phyloP scores from a whole-genome alignment of 2,329 filamentous ascomycete species.

The Seiridium cupressi region DNA sequence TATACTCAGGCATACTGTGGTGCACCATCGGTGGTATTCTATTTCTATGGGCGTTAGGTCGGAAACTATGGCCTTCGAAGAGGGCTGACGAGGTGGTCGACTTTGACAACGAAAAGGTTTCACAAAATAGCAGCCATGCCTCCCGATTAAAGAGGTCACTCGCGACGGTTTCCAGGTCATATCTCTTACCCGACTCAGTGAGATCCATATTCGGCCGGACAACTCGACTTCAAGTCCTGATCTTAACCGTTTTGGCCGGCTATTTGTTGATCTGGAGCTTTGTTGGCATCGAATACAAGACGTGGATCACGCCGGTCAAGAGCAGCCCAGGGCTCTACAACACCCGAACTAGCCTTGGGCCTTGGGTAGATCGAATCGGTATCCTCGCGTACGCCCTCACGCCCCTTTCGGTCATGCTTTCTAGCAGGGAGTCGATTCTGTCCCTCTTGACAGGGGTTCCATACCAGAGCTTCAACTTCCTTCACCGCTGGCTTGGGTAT shows the following conservation, averaged over 20 bases:
- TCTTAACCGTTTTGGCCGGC: constrained; percentile 53
- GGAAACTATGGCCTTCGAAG: constrained; percentile 22
- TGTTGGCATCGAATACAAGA: constrained; percentile 65
- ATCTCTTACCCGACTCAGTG: constrained; percentile 60
- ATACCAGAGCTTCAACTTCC: constrained; percentile 75
- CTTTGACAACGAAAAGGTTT: constrained; percentile 15
- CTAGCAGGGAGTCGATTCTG: constrained; percentile 68
- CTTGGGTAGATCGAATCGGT: constrained; percentile 68
- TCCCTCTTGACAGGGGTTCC: constrained; percentile 70
- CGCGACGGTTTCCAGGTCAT: constrained; percentile 40
- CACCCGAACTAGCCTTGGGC: constrained; percentile 63
- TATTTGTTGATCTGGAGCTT: constrained; percentile 71
- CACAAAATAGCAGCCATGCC: constrained; percentile 10
- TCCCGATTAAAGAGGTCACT: constrained; percentile 34
- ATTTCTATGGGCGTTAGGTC: constrained; percentile 38
- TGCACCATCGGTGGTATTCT: constrained; percentile 41
- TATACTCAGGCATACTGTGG: constrained; percentile 52
- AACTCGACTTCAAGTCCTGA: constrained; percentile 64
- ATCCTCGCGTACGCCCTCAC: constrained; percentile 72
- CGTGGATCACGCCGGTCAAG: constrained; percentile 69
- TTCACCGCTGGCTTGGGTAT: constrained; percentile 74
- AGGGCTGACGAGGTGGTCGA: constrained; percentile 20
- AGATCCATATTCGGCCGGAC: constrained; percentile 63
- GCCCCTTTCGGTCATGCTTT: constrained; percentile 65
- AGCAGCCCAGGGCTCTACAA: constrained; percentile 54